Percentiles rank a stretch among this genome's conserved stretches.
Conservation (phyloP, 768 basidiomycete species). For the Rhizopogon salebrosus region DNA sequence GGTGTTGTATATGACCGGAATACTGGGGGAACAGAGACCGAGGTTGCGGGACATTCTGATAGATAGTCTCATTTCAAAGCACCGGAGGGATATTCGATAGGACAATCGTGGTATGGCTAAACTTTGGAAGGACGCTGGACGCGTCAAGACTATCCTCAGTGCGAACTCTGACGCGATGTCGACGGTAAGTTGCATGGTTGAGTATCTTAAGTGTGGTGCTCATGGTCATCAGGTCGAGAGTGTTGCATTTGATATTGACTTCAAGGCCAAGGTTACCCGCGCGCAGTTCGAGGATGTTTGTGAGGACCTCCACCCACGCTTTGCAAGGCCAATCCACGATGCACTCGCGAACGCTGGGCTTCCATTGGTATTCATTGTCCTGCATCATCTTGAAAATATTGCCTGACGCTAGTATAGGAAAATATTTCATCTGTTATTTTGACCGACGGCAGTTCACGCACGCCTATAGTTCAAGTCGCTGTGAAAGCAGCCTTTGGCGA, state of each 20-base stretch:
- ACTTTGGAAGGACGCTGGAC: constrained; percentile 88
- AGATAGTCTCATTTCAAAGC: constrained; percentile 67
- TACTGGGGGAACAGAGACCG: constrained; percentile 72
- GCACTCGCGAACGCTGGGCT: constrained; percentile 66
- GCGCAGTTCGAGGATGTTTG: constrained; percentile 75
- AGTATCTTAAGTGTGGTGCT: constrained; percentile 1
- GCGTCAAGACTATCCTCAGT: constrained; percentile 89
- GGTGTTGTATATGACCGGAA: constrained; percentile 78
- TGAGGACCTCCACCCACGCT: constrained; percentile 56
- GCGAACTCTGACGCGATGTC: constrained; percentile 82
- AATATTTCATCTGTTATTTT: constrained; percentile 87
- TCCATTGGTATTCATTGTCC: constrained; percentile 41
- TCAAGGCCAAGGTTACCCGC: constrained; percentile 72
- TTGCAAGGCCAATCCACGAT: constrained; percentile 70
- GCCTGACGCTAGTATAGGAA: constrained; percentile 36
- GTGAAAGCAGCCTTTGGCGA: constrained; percentile 75
- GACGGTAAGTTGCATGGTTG: constrained; percentile 41
- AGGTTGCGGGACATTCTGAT: constrained; percentile 78
- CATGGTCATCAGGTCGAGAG: constrained; percentile 68
- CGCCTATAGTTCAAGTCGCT: constrained; percentile 87
- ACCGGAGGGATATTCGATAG: constrained; percentile 59
- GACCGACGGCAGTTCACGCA: constrained; percentile 86
- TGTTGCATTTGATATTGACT: constrained; percentile 86
- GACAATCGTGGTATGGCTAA: constrained; percentile 89
- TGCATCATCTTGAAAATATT: neutral